phyloP scores from a whole-genome alignment of 2,329 filamentous ascomycete genomes.

The Grosmannia serpens region DNA sequence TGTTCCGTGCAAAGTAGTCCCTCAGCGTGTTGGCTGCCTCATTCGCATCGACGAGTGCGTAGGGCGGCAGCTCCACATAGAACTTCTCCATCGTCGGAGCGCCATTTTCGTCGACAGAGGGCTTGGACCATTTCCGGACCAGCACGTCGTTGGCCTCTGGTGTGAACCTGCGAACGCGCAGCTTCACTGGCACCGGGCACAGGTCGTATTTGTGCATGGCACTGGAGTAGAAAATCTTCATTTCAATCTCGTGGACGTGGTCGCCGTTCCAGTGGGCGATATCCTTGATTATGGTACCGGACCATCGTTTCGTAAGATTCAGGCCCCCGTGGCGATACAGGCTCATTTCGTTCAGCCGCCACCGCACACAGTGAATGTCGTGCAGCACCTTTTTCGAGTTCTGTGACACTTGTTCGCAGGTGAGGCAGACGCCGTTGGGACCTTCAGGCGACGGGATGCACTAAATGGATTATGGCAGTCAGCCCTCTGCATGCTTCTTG shows the following conservation, averaged over 20 bases:
- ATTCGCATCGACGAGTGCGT: slow-evolving; percentile 5
- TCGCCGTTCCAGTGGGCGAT: slow-evolving; percentile 23
- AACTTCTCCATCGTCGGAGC: neutral
- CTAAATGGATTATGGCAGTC: neutral
- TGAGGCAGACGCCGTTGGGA: slow-evolving; percentile 21
- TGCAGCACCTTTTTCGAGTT: slow-evolving; percentile 37
- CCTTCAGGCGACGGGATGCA: slow-evolving; percentile 15
- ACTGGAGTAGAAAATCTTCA: slow-evolving; percentile 18
- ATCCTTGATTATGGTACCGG: slow-evolving; percentile 27
- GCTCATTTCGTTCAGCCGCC: slow-evolving; percentile 28
- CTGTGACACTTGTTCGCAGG: slow-evolving; percentile 25
- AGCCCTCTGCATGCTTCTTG: neutral
- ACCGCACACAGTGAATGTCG: slow-evolving; percentile 29
- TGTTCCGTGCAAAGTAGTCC: slow-evolving; percentile 23
- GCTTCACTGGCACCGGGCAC: slow-evolving; percentile 22
- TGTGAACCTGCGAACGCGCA: slow-evolving; percentile 30
- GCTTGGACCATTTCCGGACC: slow-evolving; percentile 25
- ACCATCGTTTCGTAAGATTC: slow-evolving; percentile 31
- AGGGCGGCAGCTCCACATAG: slow-evolving; percentile 8
- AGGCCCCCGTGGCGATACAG: slow-evolving; percentile 33
- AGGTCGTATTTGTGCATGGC: slow-evolving; percentile 21
- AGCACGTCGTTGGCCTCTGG: slow-evolving; percentile 25
- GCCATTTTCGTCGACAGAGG: neutral
- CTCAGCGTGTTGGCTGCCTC: slow-evolving; percentile 8
- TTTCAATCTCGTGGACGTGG: slow-evolving; percentile 21